These are phyloP conservation scores for Pseudophaeomoniella oleicola DNA, from an alignment of 2,329 filamentous ascomycete species.

Conservation along the genomic window DNA sequence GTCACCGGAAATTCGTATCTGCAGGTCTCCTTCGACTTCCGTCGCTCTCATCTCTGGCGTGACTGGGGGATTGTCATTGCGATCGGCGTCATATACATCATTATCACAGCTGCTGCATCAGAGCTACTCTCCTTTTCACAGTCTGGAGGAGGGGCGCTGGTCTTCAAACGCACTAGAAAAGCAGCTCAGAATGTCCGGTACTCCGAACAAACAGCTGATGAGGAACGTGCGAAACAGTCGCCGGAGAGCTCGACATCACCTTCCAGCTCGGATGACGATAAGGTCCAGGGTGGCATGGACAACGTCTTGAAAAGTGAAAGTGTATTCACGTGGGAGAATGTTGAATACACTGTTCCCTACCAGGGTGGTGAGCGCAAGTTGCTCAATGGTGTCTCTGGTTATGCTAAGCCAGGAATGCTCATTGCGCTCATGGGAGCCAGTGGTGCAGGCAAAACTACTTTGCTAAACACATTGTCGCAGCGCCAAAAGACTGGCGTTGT, in stretches of 20 bases:
- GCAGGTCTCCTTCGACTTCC: constrained; percentile 33
- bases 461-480: constrained; percentile 64
- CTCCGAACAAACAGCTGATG: constrained; percentile 32
- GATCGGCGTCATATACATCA: constrained; percentile 59
- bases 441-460: constrained; percentile 70
- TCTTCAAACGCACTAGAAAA: constrained; percentile 56
- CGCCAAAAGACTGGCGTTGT: constrained; percentile 53
- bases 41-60: constrained; percentile 46
- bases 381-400: constrained; percentile 58
- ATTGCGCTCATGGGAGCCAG: constrained; percentile 70
- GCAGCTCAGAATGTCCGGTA: constrained; percentile 39
- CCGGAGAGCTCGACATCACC: constrained; percentile 12
- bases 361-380: constrained; percentile 46
- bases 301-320: constrained; percentile 43
- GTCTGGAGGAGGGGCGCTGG: constrained; percentile 44
- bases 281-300: constrained; percentile 23
- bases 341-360: constrained; percentile 60
- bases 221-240: constrained; percentile 35
- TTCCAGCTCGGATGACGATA: constrained; percentile 18
- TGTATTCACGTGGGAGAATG: constrained; percentile 57
- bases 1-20: constrained; percentile 44
- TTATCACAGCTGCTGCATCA: constrained; percentile 54
- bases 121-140: constrained; percentile 51
- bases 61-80: constrained; percentile 69
- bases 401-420: constrained; percentile 66